Conservation (phyloP, 306 rosid species). For the Cucurbita argyrosperma region DNA sequence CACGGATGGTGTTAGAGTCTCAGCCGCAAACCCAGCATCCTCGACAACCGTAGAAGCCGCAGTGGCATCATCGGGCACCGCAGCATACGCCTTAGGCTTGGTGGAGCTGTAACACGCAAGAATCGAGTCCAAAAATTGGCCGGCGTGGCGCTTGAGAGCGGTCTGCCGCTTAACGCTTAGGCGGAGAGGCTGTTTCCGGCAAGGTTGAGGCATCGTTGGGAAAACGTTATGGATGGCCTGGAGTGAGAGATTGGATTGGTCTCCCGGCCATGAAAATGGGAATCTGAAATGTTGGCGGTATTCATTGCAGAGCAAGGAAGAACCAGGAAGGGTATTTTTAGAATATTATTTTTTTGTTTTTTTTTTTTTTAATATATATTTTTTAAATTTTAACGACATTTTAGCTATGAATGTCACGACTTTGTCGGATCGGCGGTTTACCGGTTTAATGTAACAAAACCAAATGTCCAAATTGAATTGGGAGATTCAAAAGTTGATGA, state of each 20-base stretch:
- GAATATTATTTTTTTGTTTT: background rate
- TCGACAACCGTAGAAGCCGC: conserved; percentile 1
- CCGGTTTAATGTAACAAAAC: conserved; percentile 17
- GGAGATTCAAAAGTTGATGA: background rate
- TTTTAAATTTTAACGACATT: too few species aligned
- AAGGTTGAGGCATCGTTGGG: conserved; percentile 14
- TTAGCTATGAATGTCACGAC: conserved; percentile 16
- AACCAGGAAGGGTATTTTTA: background rate
- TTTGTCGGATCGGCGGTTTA: conserved; percentile 56
- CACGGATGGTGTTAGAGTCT: background rate
- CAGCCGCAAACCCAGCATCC: background rate
- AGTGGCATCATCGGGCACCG: background rate
- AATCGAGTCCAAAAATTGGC: conserved; percentile 31
- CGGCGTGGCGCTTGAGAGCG: conserved; percentile 46
- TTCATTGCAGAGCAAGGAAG: background rate
- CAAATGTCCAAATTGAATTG: background rate
- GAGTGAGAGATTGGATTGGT: conserved; percentile 18
- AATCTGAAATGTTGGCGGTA: background rate
- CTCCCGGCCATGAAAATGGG: conserved; percentile 47
- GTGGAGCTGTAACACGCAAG: conserved; percentile 29
- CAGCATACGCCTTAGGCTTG: conserved; percentile 31
- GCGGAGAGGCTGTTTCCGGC: conserved; percentile 5
- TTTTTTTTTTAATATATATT: too few species aligned
- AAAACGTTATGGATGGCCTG: conserved; percentile 26
- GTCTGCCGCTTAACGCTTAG: conserved; percentile 21